These are phyloP conservation scores for Leccinum rimulosum DNA, from an alignment of 768 basidiomycete species.

Conservation along the genomic window DNA sequence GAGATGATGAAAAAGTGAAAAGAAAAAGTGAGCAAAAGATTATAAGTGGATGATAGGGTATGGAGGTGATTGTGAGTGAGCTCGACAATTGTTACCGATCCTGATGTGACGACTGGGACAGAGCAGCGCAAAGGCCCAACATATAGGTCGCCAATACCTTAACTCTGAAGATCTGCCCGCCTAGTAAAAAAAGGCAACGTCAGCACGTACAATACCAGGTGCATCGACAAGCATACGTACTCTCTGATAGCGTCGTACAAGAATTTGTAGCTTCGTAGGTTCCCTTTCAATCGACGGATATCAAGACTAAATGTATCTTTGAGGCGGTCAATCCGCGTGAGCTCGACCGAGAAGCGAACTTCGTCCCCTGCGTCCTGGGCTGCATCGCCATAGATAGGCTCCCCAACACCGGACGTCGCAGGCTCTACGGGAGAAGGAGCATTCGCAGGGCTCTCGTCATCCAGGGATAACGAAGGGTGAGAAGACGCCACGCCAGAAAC, in stretches of 20 bases:
- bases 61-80: constrained; percentile 12
- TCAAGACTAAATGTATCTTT: constrained; percentile 91
- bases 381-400: constrained; percentile 76
- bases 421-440: constrained; percentile 35
- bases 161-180: constrained; percentile 39
- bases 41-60: constrained; percentile 32
- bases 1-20: constrained; percentile 6
- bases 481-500: constrained; percentile 42
- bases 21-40: constrained; percentile 11
- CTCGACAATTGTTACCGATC: constrained; percentile 1
- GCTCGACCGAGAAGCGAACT: constrained; percentile 93
- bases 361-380: constrained; percentile 88
- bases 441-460: constrained; percentile 34
- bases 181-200: constrained; percentile 18
- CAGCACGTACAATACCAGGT: constrained; percentile 8
- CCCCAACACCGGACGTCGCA: constrained; percentile 34
- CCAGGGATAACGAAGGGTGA: constrained; percentile 49
- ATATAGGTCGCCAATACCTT: constrained; percentile 26
- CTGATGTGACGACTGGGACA: background rate
- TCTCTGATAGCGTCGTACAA: constrained; percentile 84
- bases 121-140: constrained; percentile 1
- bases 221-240: constrained; percentile 47
- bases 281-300: constrained; percentile 89
- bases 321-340: constrained; percentile 86
- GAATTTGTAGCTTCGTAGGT: constrained; percentile 90